Evolutionary conservation across 2,329 filamentous ascomycete species (phyloP).

Genomic region (Alternaria gaisen): DNA sequence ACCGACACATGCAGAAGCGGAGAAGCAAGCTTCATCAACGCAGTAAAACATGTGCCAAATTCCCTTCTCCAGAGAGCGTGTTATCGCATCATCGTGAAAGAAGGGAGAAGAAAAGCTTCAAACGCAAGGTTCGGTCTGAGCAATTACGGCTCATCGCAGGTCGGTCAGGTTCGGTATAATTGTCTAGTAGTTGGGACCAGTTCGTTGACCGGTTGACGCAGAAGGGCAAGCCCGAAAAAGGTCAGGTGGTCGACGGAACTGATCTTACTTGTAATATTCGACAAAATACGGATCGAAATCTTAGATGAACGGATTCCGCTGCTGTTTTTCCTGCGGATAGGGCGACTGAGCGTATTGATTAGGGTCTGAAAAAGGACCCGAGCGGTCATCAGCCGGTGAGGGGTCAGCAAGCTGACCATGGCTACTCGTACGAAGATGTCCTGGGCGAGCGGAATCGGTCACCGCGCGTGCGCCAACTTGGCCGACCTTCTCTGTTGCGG

Average conservation of each 20-base stretch:
- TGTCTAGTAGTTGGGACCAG: constrained; percentile 21
- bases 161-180: constrained; percentile 28
- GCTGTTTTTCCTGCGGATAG: constrained; percentile 31
- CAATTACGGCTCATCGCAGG: constrained; percentile 54
- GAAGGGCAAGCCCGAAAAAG: constrained; percentile 54
- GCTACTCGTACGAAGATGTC: constrained; percentile 56
- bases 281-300: constrained; percentile 34
- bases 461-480: constrained; percentile 55
- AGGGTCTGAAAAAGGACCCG: constrained; percentile 42
- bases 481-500: constrained; percentile 54
- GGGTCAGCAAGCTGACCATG: constrained; percentile 56
- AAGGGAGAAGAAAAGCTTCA: constrained; percentile 46
- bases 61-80: constrained; percentile 46
- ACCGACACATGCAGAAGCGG: constrained; percentile 45
- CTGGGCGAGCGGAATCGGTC: constrained; percentile 54
- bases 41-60: constrained; percentile 36
- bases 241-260: constrained; percentile 51
- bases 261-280: constrained; percentile 5
- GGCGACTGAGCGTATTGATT: constrained; percentile 25
- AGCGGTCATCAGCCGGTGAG: constrained; percentile 52
- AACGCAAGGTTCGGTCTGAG: constrained; percentile 53
- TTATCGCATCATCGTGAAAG: constrained; percentile 39
- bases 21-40: constrained; percentile 52
- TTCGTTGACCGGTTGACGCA: constrained; percentile 50
- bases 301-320: constrained; percentile 53